These are phyloP conservation scores for Torulaspora gathmanii DNA, from an alignment of 805 yeast species.

Conservation along the genomic window DNA sequence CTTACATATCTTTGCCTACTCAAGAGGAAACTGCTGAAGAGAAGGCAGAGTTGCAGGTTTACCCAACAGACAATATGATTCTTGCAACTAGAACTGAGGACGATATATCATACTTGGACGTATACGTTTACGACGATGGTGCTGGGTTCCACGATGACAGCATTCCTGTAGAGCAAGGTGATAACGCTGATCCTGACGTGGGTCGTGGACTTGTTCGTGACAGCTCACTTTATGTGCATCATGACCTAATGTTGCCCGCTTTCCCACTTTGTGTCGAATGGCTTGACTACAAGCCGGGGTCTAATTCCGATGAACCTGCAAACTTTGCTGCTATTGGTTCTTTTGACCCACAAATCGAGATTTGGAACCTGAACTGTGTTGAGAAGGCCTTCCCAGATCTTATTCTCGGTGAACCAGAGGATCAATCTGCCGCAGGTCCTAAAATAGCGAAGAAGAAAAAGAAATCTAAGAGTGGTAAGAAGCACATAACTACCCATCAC, in stretches of 20 bases:
- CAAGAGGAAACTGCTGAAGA: constrained; percentile 65
- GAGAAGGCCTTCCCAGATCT: constrained; percentile 94
- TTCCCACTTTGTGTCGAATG: constrained; percentile 97
- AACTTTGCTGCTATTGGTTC: constrained; percentile 96
- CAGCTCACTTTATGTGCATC: constrained; percentile 82
- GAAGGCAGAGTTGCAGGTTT: constrained; percentile 75
- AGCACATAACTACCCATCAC: constrained; percentile 69
- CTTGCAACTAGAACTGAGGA: constrained; percentile 95
- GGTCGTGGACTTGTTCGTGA: constrained; percentile 70
- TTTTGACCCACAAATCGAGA: constrained; percentile 94
- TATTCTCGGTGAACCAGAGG: constrained; percentile 75
- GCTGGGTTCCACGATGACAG: constrained; percentile 73
- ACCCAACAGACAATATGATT: constrained; percentile 84
- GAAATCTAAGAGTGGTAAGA: constrained; percentile 44
- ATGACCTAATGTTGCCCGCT: constrained; percentile 93
- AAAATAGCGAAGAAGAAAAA: constrained; percentile 49
- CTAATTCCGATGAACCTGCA: constrained; percentile 52
- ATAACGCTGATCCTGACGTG: constrained; percentile 64
- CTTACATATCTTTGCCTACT: constrained; percentile 44
- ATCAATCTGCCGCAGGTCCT: constrained; percentile 33
- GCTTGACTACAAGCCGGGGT: constrained; percentile 71
- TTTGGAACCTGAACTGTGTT: constrained; percentile 90
- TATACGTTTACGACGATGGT: constrained; percentile 91
- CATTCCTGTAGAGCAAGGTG: constrained; percentile 60
- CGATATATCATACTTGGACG: constrained; percentile 86